Conservation (phyloP, 2,329 filamentous ascomycete genomes). For the Zalaria sp. region DNA sequence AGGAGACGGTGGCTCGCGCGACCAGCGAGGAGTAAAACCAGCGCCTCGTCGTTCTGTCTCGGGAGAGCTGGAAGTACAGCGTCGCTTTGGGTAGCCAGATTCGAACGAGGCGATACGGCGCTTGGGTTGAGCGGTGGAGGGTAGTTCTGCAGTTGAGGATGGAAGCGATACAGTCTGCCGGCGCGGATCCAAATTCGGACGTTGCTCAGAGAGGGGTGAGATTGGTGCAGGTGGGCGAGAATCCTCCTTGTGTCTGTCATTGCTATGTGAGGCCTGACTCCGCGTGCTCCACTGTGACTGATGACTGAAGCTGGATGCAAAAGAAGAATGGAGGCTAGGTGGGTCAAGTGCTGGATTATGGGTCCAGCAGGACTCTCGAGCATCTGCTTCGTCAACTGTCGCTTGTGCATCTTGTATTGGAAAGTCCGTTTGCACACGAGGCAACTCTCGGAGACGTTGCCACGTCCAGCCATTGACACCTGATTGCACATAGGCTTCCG, state of each 20-base stretch:
- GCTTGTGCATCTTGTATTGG: constrained; percentile 6
- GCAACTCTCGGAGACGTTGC: constrained; percentile 52
- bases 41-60: constrained; percentile 18
- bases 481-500: constrained; percentile 60
- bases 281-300: constrained; percentile 19
- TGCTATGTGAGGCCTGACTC: constrained; percentile 14
- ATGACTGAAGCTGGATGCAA: constrained; percentile 23
- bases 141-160: constrained; percentile 6
- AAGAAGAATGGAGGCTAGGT: constrained; percentile 33
- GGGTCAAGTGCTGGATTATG: constrained; percentile 51
- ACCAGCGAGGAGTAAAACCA: constrained; percentile 27
- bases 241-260: constrained; percentile 16
- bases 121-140: constrained; percentile 9
- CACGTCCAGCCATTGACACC: constrained; percentile 52
- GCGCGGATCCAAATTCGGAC: constrained; percentile 4
- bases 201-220: constrained; percentile 18
- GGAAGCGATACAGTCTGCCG: constrained; percentile 14
- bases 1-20: constrained; percentile 29
- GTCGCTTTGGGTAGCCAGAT: constrained; percentile 28
- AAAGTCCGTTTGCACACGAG: constrained; percentile 33
- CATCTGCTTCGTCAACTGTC: constrained; percentile 22
- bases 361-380: constrained; percentile 41
- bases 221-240: constrained; percentile 10
- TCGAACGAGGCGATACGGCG: constrained; percentile 18
- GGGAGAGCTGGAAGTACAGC: constrained; percentile 44